Conservation (phyloP, 1,284 basidiomycete species). For the Vanrija humicola region DNA sequence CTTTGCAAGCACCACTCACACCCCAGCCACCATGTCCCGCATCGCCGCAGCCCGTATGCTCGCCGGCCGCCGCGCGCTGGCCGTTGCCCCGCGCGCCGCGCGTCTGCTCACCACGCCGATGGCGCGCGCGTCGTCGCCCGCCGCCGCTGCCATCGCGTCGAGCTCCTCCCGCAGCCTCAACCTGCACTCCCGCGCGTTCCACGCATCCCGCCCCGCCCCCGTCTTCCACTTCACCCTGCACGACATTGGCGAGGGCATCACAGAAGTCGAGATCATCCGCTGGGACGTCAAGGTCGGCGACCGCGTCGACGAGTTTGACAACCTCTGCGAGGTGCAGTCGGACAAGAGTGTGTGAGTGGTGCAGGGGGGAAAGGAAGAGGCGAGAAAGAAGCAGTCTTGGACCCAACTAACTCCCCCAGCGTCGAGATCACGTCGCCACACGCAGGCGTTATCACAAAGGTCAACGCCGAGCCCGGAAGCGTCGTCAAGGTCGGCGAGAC, state of each 20-base stretch:
- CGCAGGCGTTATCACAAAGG: constrained; percentile 67
- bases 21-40: neutral
- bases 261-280: constrained; percentile 82
- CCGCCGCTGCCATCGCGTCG: neutral
- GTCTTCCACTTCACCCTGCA: constrained; percentile 70
- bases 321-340: constrained; percentile 86
- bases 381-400: no score
- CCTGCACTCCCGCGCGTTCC: constrained; percentile 5
- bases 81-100: neutral
- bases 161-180: neutral
- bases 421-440: constrained; percentile 91
- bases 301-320: constrained; percentile 72
- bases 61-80: neutral
- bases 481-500: constrained; percentile 81
- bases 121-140: neutral
- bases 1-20: neutral
- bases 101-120: neutral
- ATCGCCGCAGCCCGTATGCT: neutral
- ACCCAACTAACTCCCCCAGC: constrained; percentile 43
- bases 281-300: constrained; percentile 69
- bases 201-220: constrained; percentile 6
- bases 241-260: constrained; percentile 85
- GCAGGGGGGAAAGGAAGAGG: neutral
- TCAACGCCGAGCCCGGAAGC: constrained; percentile 76
- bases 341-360: constrained; percentile 62